Conservation (phyloP, 2,329 filamentous ascomycete genomes). For the Ophiostoma fasciatum region DNA sequence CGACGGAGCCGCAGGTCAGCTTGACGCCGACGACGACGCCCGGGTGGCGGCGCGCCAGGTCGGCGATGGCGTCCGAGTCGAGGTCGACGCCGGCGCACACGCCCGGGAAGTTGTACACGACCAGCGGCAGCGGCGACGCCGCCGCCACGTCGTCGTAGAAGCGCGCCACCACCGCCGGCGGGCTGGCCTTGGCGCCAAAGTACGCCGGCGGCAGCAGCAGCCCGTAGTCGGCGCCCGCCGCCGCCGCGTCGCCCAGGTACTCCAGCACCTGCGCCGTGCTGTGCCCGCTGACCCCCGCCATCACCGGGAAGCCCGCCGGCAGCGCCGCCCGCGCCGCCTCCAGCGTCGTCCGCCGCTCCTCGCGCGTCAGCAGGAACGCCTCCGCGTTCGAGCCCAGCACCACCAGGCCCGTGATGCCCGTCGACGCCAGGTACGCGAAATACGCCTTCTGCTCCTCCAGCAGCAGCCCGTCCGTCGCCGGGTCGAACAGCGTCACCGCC, state of each 20-base stretch:
- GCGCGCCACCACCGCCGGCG: constrained; percentile 36
- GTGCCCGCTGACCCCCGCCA: constrained; percentile 49
- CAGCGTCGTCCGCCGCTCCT: constrained; percentile 30
- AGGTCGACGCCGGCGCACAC: constrained; percentile 56
- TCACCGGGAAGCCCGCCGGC: constrained; percentile 38
- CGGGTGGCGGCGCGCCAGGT: constrained; percentile 25
- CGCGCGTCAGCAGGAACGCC: constrained; percentile 19
- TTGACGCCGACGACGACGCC: constrained; percentile 12
- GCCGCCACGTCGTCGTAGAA: constrained; percentile 45
- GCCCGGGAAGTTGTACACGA: constrained; percentile 55
- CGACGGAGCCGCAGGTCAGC: constrained; percentile 56
- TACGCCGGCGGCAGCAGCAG: constrained; percentile 49
- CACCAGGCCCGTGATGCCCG: constrained; percentile 18
- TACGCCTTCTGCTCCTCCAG: constrained; percentile 17
- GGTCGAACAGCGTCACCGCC: constrained; percentile 21
- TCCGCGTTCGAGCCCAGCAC: constrained; percentile 22
- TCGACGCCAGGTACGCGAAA: constrained; percentile 17
- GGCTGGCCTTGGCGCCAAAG: constrained; percentile 45
- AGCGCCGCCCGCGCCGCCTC: constrained; percentile 37
- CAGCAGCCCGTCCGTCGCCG: constrained; percentile 16
- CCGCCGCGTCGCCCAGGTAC: constrained; percentile 40
- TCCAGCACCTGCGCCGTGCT: constrained; percentile 49
- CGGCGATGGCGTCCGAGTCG: constrained; percentile 45
- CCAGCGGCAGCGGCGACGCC: constrained; percentile 37
- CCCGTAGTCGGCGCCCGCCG: constrained; percentile 45